Evolutionary conservation across 169 alveolate species (phyloP), one percentile per base, ranked within the genome.

Genomic region (Cryptosporidium baileyi): DNA sequence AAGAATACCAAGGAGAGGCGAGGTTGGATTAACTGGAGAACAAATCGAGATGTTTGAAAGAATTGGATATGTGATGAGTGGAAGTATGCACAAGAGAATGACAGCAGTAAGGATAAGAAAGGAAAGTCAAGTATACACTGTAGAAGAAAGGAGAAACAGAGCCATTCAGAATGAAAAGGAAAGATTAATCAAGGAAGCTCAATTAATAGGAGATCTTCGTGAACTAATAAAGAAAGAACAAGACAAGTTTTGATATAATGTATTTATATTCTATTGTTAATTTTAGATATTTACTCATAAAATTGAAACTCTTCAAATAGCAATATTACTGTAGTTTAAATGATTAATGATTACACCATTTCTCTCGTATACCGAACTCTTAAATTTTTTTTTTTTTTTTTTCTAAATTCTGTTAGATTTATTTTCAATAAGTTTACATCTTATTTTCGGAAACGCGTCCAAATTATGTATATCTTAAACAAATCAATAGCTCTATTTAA

Each of bases 31-130:
- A 38, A 90, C 97, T 0, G 94, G 95, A n/a, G 98, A 95, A 44
- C 93, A 95, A 59, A 95, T 96, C 26, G 96, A 93, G 88, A 63
- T 80, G 38, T 94, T 91, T 63, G 98, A 96, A 89, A 89, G 88
- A 32, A 88, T 95, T 32, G 98, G 98, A 11, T 96, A 95, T 82
- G 98, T 96, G 26, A 96, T 96, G 98, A 93, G 97, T 74, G 98
- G 98, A 32, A 89, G 95, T 36, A 90, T 94, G 60, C 90, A 90
- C 62, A 90, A 92, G 62, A 90, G 95, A 62, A 94, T 94, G 97
- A 94, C 93, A 85, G 97, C 97, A n/a, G 94, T 94, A 32, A 93
- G 97, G 45, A 89, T 92, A 47, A 88, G 97, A 88, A 94, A 94
- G 62, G 97, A 94, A 80, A 93, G 90, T 63, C 94, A 95, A 80